These are phyloP conservation scores for Camillea tinctor DNA, from an alignment of 2,329 filamentous ascomycete genomes.

Conservation along the genomic window DNA sequence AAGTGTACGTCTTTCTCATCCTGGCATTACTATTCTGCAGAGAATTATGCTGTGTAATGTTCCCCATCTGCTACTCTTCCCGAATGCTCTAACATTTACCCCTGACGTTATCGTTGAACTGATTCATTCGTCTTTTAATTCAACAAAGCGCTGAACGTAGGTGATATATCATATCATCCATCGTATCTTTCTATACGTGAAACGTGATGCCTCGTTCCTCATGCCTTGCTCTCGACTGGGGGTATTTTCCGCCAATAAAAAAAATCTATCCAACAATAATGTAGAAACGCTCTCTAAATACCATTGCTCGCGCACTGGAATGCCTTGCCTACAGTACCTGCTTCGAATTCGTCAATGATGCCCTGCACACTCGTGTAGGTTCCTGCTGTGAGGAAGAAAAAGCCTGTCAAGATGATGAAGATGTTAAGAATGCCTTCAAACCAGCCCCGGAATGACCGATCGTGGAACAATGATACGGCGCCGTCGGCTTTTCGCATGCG, in stretches of 20 bases:
- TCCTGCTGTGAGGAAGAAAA: constrained; percentile 79
- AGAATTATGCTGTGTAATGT: constrained; percentile 1
- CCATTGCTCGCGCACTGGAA: constrained; percentile 75
- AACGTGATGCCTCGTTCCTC: constrained; percentile 1
- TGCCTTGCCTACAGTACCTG: constrained; percentile 63
- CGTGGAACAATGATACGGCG: constrained; percentile 50
- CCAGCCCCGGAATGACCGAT: constrained; percentile 51
- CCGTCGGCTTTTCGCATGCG: constrained; percentile 70
- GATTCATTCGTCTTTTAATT: not conserved
- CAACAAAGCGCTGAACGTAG: not conserved
- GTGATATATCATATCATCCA: constrained; percentile 3
- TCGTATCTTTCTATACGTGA: not conserved
- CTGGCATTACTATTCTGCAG: constrained; percentile 30
- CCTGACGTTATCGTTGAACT: not conserved
- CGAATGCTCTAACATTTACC: not conserved
- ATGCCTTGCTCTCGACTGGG: constrained; percentile 8
- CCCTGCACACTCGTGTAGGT: constrained; percentile 77
- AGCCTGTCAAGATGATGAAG: constrained; percentile 67
- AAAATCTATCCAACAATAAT: constrained; percentile 11
- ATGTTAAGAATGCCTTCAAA: constrained; percentile 67
- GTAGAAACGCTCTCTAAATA: constrained; percentile 37
- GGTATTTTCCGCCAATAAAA: constrained; percentile 23
- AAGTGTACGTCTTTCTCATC: constrained; percentile 16
- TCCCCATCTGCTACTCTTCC: constrained; percentile 2
- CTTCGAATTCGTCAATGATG: constrained; percentile 70